Conservation (phyloP, 345 rosid species). For the Citrus inodora region DNA sequence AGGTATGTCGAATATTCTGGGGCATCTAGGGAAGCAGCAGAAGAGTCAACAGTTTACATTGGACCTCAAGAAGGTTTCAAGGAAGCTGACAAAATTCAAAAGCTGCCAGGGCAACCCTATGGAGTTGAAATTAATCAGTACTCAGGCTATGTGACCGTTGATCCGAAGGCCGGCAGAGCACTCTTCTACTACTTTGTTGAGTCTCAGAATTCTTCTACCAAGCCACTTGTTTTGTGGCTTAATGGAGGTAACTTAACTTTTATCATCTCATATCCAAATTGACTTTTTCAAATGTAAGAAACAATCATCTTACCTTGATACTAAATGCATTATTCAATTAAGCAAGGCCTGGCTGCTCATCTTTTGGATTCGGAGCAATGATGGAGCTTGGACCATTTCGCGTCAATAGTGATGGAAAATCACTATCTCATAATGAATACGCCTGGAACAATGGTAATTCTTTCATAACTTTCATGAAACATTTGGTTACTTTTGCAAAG, state of each 20-base stretch:
- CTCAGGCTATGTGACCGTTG: constrained; percentile 33
- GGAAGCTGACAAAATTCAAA: constrained; percentile 27
- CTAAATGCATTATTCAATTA: not conserved
- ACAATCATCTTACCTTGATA: too few relatives aligned
- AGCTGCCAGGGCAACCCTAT: constrained; percentile 31
- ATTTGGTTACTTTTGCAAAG: not conserved
- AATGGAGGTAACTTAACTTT: constrained; percentile 29
- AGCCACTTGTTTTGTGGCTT: constrained; percentile 40
- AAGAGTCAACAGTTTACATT: not conserved
- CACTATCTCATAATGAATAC: constrained; percentile 25
- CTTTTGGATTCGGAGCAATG: constrained; percentile 40
- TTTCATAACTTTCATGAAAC: not conserved
- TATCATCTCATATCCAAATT: not conserved
- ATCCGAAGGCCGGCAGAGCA: constrained; percentile 24
- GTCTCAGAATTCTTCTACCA: constrained; percentile 11
- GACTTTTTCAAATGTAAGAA: too few relatives aligned
- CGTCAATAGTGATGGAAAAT: constrained; percentile 28
- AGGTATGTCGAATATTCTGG: not conserved
- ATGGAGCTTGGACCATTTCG: constrained; percentile 38
- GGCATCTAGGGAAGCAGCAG: not conserved
- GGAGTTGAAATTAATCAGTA: constrained; percentile 26
- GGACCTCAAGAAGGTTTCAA: not conserved
- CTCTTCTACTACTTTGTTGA: constrained; percentile 34
- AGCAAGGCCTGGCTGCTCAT: constrained; percentile 53
- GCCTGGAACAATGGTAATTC: constrained; percentile 22